These are phyloP conservation scores for Acer campestre DNA, from an alignment of 345 rosid genomes.

Conservation along the genomic window DNA sequence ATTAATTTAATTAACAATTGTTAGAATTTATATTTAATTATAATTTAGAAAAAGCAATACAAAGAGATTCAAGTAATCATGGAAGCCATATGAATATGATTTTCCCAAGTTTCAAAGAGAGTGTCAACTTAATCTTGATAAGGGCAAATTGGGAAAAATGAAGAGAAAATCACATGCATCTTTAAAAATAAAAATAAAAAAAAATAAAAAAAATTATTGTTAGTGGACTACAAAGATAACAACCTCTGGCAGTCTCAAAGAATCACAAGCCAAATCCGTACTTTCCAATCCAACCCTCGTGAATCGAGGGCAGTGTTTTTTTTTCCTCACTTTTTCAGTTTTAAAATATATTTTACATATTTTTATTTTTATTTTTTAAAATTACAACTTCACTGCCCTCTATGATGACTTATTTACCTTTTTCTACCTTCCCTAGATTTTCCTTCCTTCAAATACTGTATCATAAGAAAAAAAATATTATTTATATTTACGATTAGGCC, in stretches of 20 bases:
- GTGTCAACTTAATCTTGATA: conserved; percentile 3
- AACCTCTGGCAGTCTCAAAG: conserved; percentile 41
- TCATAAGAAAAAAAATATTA: background rate
- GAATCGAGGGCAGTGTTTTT: conserved; percentile 39
- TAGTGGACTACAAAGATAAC: conserved; percentile 48
- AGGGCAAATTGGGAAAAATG: conserved; percentile 5
- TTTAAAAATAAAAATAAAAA: background rate
- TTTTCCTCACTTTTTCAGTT: background rate
- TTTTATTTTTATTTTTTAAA: conserved; percentile 10
- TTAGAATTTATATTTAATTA: no score
- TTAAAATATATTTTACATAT: background rate
- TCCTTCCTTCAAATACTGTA: background rate
- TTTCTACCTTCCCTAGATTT: conserved; percentile 23
- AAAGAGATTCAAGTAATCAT: conserved; percentile 7
- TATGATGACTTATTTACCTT: conserved; percentile 6
- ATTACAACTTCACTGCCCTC: conserved; percentile 18
- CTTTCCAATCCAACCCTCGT: conserved; percentile 36
- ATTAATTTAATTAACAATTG: no score
- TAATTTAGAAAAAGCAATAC: no score
- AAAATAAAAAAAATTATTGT: background rate
- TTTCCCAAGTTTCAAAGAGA: conserved; percentile 14
- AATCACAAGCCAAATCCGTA: conserved; percentile 32
- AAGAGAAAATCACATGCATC: conserved; percentile 21
- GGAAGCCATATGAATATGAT: background rate
- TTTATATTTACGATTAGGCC: background rate